These are phyloP conservation scores for Xylariaceae sp. DNA, from an alignment of 2,329 filamentous ascomycete species.

Conservation along the genomic window DNA sequence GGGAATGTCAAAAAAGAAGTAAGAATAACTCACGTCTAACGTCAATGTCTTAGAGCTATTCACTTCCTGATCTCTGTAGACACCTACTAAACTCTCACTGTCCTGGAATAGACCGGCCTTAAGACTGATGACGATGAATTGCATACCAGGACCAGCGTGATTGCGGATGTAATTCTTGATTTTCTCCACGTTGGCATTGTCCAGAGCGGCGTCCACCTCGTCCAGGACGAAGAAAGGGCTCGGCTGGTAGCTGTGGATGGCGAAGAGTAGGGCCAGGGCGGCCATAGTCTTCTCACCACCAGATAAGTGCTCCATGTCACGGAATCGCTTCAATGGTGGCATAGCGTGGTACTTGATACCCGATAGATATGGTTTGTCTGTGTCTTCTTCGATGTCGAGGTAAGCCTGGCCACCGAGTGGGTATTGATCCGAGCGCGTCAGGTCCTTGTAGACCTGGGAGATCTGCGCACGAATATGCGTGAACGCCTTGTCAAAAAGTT, in stretches of 20 bases:
- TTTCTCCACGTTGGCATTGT: conserved; percentile 93
- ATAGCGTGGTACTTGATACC: conserved; percentile 99
- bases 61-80: conserved; percentile 89
- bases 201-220: conserved; percentile 95
- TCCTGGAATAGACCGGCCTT: conserved; percentile 96
- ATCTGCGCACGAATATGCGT: conserved; percentile 94
- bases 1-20: background rate
- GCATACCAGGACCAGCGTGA: conserved; percentile 93
- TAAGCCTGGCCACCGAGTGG: conserved; percentile 86
- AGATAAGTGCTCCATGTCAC: conserved; percentile 97
- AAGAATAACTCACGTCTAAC: conserved; percentile 71
- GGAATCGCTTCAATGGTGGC: conserved; percentile 95
- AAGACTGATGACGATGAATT: conserved; percentile 96
- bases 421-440: conserved; percentile 85
- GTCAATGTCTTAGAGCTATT: conserved; percentile 91
- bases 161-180: conserved; percentile 95
- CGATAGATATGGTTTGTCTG: conserved; percentile 90
- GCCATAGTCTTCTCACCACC: conserved; percentile 99
- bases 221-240: conserved; percentile 97
- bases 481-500: conserved; percentile 94
- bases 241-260: conserved; percentile 93
- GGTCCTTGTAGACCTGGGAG: conserved; percentile 85
- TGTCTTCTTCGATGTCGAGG: conserved; percentile 87
- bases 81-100: conserved; percentile 89
- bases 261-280: conserved; percentile 90